A percentile compares a stretch with the other conserved stretches of the same genome.
Conservation (phyloP, 2,329 filamentous ascomycete species). For the Epichloe uncinata region DNA sequence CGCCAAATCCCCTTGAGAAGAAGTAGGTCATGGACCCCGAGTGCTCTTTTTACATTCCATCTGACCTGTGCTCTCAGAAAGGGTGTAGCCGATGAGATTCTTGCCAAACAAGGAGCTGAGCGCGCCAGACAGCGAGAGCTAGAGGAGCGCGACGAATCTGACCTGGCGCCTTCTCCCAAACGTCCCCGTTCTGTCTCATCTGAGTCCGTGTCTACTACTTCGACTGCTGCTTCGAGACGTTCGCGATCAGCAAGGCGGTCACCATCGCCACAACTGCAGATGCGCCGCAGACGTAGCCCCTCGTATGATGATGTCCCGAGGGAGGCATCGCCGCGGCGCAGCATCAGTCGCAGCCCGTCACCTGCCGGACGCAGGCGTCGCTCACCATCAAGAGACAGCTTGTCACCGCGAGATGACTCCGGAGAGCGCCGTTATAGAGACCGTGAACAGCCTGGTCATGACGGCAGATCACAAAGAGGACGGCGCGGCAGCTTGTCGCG, state of each 20-base stretch:
- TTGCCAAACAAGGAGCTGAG: slow-evolving; percentile 60
- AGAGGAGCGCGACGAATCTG: slow-evolving; percentile 32
- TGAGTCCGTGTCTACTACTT: slow-evolving; percentile 62
- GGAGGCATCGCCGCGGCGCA: not conserved
- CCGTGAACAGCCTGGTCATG: slow-evolving; percentile 8
- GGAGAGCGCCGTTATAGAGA: slow-evolving; percentile 14
- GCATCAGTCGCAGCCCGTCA: slow-evolving; percentile 8
- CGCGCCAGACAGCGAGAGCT: slow-evolving; percentile 47
- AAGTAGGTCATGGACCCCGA: slow-evolving; percentile 29
- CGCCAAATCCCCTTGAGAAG: slow-evolving; percentile 44
- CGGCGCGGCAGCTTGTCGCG: slow-evolving; percentile 2
- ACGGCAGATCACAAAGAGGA: not conserved
- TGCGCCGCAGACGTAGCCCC: slow-evolving; percentile 9
- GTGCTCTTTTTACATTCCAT: not conserved
- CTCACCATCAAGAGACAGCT: slow-evolving; percentile 18
- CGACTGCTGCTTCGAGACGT: slow-evolving; percentile 43
- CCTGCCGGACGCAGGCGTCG: slow-evolving; percentile 12
- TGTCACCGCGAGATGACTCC: slow-evolving; percentile 13
- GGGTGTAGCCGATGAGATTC: slow-evolving; percentile 61
- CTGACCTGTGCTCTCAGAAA: slow-evolving; percentile 36
- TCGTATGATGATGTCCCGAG: not conserved
- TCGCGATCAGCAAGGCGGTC: slow-evolving; percentile 13
- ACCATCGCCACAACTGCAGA: not conserved
- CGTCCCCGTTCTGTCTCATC: slow-evolving; percentile 51
- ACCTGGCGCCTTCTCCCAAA: slow-evolving; percentile 30